Conservation (phyloP, 2,329 filamentous ascomycete species). For the Coniochaeta prunicola region DNA sequence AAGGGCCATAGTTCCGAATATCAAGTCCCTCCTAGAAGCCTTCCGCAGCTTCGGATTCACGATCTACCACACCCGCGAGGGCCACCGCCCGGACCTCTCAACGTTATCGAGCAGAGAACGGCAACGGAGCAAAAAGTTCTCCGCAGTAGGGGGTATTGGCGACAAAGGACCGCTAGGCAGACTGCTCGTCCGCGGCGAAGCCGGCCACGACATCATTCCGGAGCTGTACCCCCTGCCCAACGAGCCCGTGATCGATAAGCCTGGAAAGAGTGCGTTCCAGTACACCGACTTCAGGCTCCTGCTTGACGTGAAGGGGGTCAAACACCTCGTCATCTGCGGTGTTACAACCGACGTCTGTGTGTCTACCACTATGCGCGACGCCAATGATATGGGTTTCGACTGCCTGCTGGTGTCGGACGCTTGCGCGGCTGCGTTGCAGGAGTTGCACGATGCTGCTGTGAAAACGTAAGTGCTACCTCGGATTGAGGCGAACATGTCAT, state of each 20-base stretch:
- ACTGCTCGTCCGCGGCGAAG: conserved; percentile 50
- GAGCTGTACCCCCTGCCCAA: conserved; percentile 21
- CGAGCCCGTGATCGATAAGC: conserved; percentile 25
- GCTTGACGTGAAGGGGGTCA: conserved; percentile 20
- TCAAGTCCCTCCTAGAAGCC: conserved; percentile 22
- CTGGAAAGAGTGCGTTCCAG: conserved; percentile 23
- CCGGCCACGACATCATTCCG: conserved; percentile 48
- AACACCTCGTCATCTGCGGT: conserved; percentile 22
- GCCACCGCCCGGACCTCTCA: conserved; percentile 23
- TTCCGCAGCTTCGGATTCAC: conserved; percentile 32
- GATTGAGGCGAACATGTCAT: background rate
- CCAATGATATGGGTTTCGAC: conserved; percentile 10
- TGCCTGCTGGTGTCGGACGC: conserved; percentile 17
- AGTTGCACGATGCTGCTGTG: conserved; percentile 19
- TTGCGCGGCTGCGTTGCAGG: conserved; percentile 17
- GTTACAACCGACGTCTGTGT: conserved; percentile 29
- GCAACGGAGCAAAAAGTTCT: conserved; percentile 44
- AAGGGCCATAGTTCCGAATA: conserved; percentile 26
- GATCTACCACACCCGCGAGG: conserved; percentile 28
- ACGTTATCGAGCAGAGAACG: conserved; percentile 45
- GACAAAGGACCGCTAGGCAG: conserved; percentile 47
- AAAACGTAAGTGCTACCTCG: conserved; percentile 3
- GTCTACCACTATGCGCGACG: conserved; percentile 24
- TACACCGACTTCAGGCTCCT: conserved; percentile 29
- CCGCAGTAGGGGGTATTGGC: conserved; percentile 39